A percentile compares a stretch with the other conserved stretches of the same genome.
These are phyloP conservation scores for Coemansia sp. DNA, from an alignment of 192 early-diverging fungal species.

Conservation along the genomic window DNA sequence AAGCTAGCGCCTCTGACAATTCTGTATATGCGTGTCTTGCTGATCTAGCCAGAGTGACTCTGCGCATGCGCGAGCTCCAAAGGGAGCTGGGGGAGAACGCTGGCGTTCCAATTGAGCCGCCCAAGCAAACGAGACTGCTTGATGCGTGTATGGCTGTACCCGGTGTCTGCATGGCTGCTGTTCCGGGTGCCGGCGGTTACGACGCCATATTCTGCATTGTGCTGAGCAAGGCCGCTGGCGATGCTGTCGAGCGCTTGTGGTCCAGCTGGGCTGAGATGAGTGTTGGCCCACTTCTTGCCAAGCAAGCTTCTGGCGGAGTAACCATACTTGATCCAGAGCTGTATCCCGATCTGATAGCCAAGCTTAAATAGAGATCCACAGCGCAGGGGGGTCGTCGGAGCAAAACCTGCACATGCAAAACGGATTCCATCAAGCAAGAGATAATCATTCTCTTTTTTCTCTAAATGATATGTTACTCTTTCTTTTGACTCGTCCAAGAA, in stretches of 20 bases:
- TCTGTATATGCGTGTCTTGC: conserved; percentile 51
- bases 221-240: conserved; percentile 55
- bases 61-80: conserved; percentile 62
- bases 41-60: conserved; percentile 49
- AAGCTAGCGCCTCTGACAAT: neutral
- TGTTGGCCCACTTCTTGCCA: conserved; percentile 78
- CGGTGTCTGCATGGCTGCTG: conserved; percentile 89
- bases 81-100: conserved; percentile 71
- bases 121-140: conserved; percentile 79
- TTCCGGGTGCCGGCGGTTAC: conserved; percentile 96
- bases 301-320: conserved; percentile 63
- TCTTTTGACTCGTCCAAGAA: neutral
- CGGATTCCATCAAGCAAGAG: no score
- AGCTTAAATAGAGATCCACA: neutral
- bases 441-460: no score
- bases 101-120: conserved; percentile 86
- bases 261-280: conserved; percentile 69
- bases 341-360: conserved; percentile 23
- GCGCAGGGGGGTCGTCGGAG: neutral
- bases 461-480: neutral
- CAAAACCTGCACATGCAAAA: no score
- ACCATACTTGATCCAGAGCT: conserved; percentile 15
- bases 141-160: conserved; percentile 76
- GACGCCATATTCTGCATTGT: conserved; percentile 95
- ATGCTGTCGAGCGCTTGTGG: conserved; percentile 63